These are phyloP conservation scores for Arctium lappa DNA, from an alignment of 129 eudicot genomes.

Conservation along the genomic window DNA sequence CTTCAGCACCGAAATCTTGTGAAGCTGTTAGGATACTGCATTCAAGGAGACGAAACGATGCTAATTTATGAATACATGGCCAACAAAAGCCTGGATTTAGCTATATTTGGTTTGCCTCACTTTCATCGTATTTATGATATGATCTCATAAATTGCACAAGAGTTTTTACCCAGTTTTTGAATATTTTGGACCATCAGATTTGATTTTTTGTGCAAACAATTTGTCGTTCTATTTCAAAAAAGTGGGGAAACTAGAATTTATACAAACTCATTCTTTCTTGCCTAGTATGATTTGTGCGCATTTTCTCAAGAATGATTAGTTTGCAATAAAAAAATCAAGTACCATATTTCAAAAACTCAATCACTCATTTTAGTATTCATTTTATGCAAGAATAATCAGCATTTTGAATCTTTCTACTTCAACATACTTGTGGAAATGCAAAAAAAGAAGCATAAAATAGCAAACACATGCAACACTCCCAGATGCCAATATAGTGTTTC, in stretches of 20 bases:
- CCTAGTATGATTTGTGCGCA: not conserved
- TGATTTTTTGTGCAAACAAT: no score
- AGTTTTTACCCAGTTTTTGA: not conserved
- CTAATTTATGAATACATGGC: not conserved
- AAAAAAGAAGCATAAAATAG: not conserved
- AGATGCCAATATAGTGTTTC: not conserved
- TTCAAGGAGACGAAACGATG: slow-evolving; percentile 2
- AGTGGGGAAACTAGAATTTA: not conserved
- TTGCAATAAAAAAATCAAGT: not conserved
- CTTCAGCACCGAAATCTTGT: not conserved
- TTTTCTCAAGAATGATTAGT: not conserved
- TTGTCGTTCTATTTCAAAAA: not conserved
- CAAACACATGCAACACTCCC: not conserved
- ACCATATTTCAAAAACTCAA: no score
- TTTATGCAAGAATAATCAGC: not conserved
- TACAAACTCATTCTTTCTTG: not conserved
- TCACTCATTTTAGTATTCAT: not conserved
- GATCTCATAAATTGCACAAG: not conserved
- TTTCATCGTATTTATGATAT: not conserved
- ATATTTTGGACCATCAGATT: no score
- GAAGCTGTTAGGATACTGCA: not conserved
- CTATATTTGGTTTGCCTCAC: slow-evolving; percentile 3
- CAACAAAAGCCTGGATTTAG: not conserved
- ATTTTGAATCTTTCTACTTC: not conserved
- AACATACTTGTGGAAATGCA: not conserved